Evolutionary conservation across 208 protist species (phyloP).

Genomic region (Acanthamoeba quina): DNA sequence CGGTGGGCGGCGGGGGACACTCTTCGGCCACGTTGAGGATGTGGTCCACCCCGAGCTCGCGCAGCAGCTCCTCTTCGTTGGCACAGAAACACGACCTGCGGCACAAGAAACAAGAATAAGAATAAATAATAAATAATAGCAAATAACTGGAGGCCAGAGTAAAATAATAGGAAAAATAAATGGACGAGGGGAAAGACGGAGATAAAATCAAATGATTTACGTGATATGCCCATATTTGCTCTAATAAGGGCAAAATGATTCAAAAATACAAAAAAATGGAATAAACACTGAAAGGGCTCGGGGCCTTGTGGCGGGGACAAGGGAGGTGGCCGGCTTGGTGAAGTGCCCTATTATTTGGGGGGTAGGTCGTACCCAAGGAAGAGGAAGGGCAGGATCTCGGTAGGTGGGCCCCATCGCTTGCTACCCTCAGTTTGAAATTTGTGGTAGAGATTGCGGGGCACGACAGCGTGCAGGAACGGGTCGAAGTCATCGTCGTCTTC

Average conservation of each 20-base stretch:
- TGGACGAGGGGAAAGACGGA: neutral
- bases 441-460: slow-evolving; percentile 24
- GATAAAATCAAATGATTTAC: neutral
- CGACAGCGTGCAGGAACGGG: slow-evolving; percentile 27
- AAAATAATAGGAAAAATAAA: too few relatives aligned
- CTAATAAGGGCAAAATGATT: neutral
- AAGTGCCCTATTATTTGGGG: neutral
- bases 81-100: slow-evolving; percentile 38
- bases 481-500: slow-evolving; percentile 50
- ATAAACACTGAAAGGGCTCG: neutral
- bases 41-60: slow-evolving; percentile 10
- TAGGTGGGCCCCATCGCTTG: slow-evolving; percentile 29
- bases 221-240: neutral
- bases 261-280: neutral
- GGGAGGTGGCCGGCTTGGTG: neutral
- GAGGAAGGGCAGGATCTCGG: slow-evolving; percentile 53
- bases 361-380: slow-evolving; percentile 7
- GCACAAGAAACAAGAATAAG: neutral
- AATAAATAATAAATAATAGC: too few relatives aligned
- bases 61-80: slow-evolving; percentile 3
- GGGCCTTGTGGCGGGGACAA: neutral
- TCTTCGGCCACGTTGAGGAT: slow-evolving; percentile 43
- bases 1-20: slow-evolving; percentile 23
- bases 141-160: too few relatives aligned
- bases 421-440: slow-evolving; percentile 30